phyloP scores from a whole-genome alignment of 352 stramenopile genomes.

The Hyaloperonospora brassicae region DNA sequence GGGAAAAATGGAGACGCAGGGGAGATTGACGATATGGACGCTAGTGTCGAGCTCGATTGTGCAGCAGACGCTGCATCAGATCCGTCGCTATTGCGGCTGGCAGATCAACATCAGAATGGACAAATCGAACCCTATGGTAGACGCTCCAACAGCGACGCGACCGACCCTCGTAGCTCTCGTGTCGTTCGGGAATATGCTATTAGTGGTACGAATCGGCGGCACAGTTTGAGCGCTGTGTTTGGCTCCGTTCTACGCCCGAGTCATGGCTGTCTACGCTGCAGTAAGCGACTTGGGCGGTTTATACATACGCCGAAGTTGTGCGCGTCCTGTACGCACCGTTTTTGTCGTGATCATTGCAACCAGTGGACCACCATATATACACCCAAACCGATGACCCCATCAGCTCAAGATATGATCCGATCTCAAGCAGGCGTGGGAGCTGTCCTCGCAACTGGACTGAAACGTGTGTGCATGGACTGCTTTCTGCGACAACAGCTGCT shows the following conservation, averaged over 20 bases:
- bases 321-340: slow-evolving; percentile 38
- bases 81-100: slow-evolving; percentile 8
- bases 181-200: slow-evolving; percentile 3
- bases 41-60: slow-evolving; percentile 13
- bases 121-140: slow-evolving; percentile 4
- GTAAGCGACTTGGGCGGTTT: slow-evolving; percentile 36
- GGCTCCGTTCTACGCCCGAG: slow-evolving; percentile 4
- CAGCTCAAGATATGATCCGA: slow-evolving; percentile 1
- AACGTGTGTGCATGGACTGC: slow-evolving; percentile 45
- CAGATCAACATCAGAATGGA: slow-evolving; percentile 2
- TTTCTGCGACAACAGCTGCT: slow-evolving; percentile 46
- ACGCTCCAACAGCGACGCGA: slow-evolving; percentile 17
- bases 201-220: slow-evolving; percentile 10
- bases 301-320: slow-evolving; percentile 42
- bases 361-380: slow-evolving; percentile 16
- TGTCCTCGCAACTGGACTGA: slow-evolving; percentile 3
- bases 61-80: slow-evolving; percentile 17
- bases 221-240: slow-evolving; percentile 18
- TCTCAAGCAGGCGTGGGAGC: slow-evolving; percentile 7
- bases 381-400: slow-evolving; percentile 12
- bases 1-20: slow-evolving; percentile 17
- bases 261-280: slow-evolving; percentile 34
- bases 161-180: slow-evolving; percentile 17
- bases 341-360: slow-evolving; percentile 44
- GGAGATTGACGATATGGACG: slow-evolving; percentile 24